These are phyloP conservation scores for Endocladia muricata DNA, from an alignment of 31 red algal species.

Conservation along the genomic window DNA sequence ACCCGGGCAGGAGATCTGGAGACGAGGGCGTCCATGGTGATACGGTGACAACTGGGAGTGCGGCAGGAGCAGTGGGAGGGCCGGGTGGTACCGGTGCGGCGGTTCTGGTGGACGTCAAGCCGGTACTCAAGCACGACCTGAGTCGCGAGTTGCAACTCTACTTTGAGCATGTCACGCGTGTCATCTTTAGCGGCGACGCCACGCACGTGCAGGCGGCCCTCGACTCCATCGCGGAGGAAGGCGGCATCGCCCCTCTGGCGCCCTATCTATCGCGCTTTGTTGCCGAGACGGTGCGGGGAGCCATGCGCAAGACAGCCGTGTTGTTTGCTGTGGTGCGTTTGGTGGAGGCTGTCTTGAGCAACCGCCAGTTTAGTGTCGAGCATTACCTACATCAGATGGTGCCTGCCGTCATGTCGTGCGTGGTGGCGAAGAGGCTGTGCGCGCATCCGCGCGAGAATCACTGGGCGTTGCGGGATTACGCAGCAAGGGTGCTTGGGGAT, in stretches of 20 bases:
- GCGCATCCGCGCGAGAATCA: conserved; percentile 77
- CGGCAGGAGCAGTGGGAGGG: not conserved
- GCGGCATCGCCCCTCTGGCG: conserved; percentile 74
- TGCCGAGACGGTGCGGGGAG: conserved; percentile 32
- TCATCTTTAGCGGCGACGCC: conserved; percentile 49
- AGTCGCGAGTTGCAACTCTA: conserved; percentile 86
- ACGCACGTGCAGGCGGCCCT: conserved; percentile 65
- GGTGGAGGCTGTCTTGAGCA: conserved; percentile 77
- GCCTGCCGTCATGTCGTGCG: conserved; percentile 77
- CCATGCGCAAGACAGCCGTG: conserved; percentile 21
- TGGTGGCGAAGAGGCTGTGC: conserved; percentile 73
- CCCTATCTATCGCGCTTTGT: conserved; percentile 87
- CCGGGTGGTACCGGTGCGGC: not conserved
- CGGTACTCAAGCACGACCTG: conserved; percentile 73
- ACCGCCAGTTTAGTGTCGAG: conserved; percentile 66
- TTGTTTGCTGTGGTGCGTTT: conserved; percentile 69
- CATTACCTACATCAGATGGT: conserved; percentile 89
- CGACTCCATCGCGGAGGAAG: conserved; percentile 62
- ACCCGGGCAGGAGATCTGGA: conserved; percentile 27
- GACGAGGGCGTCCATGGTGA: not conserved
- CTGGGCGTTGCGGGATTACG: conserved; percentile 86
- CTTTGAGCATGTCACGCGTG: conserved; percentile 66
- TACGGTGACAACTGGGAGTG: not conserved
- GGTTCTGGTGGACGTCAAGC: conserved; percentile 44
- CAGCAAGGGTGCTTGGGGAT: conserved; percentile 50